phyloP scores from a whole-genome alignment of 768 basidiomycete genomes.

The Lactarius hengduanensis region DNA sequence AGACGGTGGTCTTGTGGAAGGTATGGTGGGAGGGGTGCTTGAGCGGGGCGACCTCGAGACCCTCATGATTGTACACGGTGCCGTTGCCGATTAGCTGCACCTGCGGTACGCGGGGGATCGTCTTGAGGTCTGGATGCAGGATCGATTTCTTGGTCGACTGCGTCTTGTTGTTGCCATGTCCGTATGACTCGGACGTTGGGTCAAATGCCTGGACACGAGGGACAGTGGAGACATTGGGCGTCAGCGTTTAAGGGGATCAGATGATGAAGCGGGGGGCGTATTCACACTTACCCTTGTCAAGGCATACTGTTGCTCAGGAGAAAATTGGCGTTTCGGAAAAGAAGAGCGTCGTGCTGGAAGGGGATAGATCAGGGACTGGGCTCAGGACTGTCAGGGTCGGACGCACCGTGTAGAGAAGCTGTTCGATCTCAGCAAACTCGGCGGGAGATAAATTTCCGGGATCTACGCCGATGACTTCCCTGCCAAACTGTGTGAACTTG shows the following conservation, averaged over 20 bases:
- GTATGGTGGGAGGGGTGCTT: constrained; percentile 82
- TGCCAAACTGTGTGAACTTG: constrained; percentile 70
- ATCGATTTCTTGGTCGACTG: constrained; percentile 71
- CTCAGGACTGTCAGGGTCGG: neutral
- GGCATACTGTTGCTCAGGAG: constrained; percentile 81
- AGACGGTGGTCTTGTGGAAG: constrained; percentile 77
- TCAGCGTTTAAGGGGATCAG: neutral
- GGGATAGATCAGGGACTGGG: constrained; percentile 3
- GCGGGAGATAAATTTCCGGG: constrained; percentile 60
- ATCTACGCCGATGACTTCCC: constrained; percentile 70
- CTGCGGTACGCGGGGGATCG: constrained; percentile 80
- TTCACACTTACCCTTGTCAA: constrained; percentile 66
- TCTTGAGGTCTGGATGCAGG: constrained; percentile 84
- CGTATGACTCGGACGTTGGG: constrained; percentile 60
- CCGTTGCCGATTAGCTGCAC: constrained; percentile 92
- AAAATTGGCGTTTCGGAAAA: constrained; percentile 71
- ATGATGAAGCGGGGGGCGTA: neutral
- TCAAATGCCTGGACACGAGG: constrained; percentile 67
- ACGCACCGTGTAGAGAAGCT: constrained; percentile 74
- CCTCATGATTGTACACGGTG: constrained; percentile 71
- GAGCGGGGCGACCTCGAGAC: constrained; percentile 65
- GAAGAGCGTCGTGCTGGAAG: constrained; percentile 62
- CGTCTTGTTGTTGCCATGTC: constrained; percentile 89
- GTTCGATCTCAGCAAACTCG: constrained; percentile 63
- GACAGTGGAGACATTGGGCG: constrained; percentile 11